A percentile compares a stretch with the other conserved stretches of the same genome.
phyloP scores from a whole-genome alignment of 2,329 filamentous ascomycete genomes.

The Claviceps humidiphila region DNA sequence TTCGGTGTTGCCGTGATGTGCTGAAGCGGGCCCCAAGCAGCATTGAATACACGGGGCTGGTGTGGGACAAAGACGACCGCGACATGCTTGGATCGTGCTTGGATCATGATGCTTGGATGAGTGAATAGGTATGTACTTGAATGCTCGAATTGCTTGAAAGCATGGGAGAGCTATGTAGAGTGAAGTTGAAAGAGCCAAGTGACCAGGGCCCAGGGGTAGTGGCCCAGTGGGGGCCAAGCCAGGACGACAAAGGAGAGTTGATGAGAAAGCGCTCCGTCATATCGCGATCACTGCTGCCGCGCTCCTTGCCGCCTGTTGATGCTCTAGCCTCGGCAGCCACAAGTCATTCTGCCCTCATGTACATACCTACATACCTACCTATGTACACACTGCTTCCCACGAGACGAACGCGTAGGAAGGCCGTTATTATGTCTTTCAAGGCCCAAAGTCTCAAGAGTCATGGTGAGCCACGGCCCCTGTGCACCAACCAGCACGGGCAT shows the following conservation, averaged over 20 bases:
- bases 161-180: neutral
- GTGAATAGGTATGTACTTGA: too few species aligned
- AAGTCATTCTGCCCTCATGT: too few species aligned
- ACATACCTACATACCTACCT: too few species aligned
- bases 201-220: neutral
- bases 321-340: neutral
- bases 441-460: too few species aligned
- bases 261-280: slow-evolving; percentile 4
- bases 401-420: neutral
- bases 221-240: slow-evolving; percentile 2
- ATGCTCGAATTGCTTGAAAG: neutral
- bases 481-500: neutral
- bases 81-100: too few species aligned
- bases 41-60: slow-evolving; percentile 4
- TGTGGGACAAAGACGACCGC: slow-evolving; percentile 5
- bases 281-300: neutral
- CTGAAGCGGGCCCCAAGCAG: neutral
- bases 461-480: neutral
- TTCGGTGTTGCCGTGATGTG: slow-evolving; percentile 2
- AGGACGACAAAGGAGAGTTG: slow-evolving; percentile 1
- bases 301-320: neutral
- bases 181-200: neutral
- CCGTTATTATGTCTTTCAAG: neutral
- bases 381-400: neutral
- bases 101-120: too few species aligned